phyloP scores from a whole-genome alignment of 345 rosid species.

The Clausena lansium region DNA sequence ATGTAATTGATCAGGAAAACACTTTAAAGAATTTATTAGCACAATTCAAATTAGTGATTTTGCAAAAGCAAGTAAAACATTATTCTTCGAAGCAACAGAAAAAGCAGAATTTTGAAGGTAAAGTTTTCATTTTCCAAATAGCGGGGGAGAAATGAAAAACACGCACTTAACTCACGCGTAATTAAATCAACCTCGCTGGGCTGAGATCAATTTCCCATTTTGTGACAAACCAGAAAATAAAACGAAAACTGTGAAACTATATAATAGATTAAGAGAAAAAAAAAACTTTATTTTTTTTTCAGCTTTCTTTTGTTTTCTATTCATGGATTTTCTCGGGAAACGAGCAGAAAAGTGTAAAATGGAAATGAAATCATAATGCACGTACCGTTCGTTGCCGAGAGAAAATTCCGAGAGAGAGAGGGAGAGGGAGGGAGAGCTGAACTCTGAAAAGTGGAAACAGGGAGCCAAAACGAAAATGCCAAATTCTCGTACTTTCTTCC shows the following conservation, averaged over 20 bases:
- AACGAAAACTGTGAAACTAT: not conserved
- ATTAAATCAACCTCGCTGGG: not conserved
- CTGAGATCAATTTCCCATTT: not conserved
- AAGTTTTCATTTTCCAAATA: not conserved
- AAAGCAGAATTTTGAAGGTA: not conserved
- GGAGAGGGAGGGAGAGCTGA: not conserved
- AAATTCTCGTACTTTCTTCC: not conserved
- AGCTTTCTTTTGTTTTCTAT: not conserved
- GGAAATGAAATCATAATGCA: not conserved
- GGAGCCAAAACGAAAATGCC: not conserved
- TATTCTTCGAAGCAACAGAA: not conserved
- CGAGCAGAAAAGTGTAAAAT: not conserved
- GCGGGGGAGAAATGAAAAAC: not conserved
- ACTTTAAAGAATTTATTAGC: not conserved
- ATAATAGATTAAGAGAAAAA: not conserved
- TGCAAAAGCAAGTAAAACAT: not conserved
- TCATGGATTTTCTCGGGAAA: not conserved
- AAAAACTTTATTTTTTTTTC: not conserved
- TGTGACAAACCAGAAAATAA: not conserved
- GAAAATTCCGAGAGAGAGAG: not conserved
- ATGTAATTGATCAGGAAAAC: not conserved
- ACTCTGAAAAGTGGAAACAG: no score
- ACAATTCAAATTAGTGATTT: not conserved
- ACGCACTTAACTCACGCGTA: not conserved
- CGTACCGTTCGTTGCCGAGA: slow-evolving; percentile 5